phyloP scores from a whole-genome alignment of 345 rosid species.

The Eutrema heterophyllum region DNA sequence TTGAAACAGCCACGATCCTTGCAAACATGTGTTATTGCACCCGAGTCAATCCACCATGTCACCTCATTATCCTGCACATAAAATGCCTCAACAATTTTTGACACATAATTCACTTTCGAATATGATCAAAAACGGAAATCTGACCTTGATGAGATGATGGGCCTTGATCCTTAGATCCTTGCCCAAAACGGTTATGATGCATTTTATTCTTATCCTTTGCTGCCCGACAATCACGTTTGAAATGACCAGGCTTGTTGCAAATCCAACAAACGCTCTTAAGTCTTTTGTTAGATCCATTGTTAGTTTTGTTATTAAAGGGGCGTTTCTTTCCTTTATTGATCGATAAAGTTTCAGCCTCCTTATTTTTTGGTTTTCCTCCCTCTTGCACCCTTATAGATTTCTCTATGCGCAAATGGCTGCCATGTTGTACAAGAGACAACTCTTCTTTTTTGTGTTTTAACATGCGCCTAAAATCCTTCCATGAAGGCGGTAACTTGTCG shows the following conservation, averaged over 20 bases:
- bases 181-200: no score
- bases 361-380: background rate
- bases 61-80: constrained; percentile 1
- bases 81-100: no score
- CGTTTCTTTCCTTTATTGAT: no score
- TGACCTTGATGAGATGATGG: no score
- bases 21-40: background rate
- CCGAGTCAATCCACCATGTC: background rate
- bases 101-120: background rate
- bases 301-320: no score
- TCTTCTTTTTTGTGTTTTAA: background rate
- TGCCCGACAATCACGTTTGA: no score
- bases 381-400: background rate
- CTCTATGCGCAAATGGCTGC: no score
- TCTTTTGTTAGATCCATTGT: no score
- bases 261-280: no score
- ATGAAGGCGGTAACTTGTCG: background rate
- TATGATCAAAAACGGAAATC: background rate
- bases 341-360: background rate
- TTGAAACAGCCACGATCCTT: background rate
- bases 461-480: background rate
- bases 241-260: no score
- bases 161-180: no score
- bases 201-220: no score
- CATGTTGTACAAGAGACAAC: constrained; percentile 3